phyloP scores from a whole-genome alignment of 805 yeast species.

The Jamesozyma lodderae region DNA sequence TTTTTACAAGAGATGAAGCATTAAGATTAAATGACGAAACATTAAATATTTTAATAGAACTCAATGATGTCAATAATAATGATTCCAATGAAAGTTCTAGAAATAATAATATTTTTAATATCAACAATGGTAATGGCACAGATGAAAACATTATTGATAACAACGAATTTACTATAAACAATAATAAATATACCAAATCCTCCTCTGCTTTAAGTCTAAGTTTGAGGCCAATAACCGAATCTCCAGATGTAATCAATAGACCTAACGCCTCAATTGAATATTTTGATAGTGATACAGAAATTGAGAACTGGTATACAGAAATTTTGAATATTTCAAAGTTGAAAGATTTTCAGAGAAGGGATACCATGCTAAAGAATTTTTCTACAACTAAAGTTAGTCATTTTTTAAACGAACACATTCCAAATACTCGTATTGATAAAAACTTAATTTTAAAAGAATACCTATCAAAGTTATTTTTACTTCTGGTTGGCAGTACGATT shows the following conservation, averaged over 20 bases:
- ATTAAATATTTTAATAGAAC: conserved; percentile 19
- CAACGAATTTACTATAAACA: background rate
- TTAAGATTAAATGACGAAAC: conserved; percentile 70
- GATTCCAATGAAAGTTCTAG: background rate
- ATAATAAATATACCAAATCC: background rate
- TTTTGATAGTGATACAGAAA: conserved; percentile 15
- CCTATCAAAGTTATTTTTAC: conserved; percentile 62
- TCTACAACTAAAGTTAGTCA: conserved; percentile 18
- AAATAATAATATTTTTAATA: background rate
- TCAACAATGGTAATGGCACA: no score
- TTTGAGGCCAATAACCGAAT: background rate
- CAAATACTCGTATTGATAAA: conserved; percentile 14
- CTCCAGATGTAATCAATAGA: no score
- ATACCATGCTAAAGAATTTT: conserved; percentile 17
- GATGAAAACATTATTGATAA: background rate
- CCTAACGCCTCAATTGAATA: conserved; percentile 1
- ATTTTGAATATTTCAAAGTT: conserved; percentile 25
- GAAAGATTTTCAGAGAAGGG: conserved; percentile 24
- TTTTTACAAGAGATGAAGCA: conserved; percentile 82
- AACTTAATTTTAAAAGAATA: conserved; percentile 17
- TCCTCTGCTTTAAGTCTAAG: background rate
- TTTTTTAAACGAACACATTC: conserved; percentile 7
- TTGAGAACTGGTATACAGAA: conserved; percentile 30
- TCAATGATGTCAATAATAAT: conserved; percentile 19
- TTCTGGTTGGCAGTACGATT: conserved; percentile 56